Base-by-base conservation (phyloP, 2,329 filamentous ascomycete genomes). In the Acrocalymma vagum region DNA sequence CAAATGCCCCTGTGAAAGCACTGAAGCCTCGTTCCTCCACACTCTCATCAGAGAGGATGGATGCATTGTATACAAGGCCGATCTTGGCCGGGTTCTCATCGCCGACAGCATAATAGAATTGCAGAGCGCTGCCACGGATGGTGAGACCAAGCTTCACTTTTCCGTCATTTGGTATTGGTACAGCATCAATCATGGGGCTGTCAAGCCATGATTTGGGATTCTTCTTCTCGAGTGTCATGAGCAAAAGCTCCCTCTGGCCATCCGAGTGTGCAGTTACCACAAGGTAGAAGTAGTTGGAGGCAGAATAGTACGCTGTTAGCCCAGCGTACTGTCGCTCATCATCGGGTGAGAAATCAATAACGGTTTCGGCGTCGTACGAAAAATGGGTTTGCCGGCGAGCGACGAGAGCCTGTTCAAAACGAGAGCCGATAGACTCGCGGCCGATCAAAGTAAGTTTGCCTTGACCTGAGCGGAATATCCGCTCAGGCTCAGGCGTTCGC, bases 271-370 rank as follows among this genome's bases (percentile, higher is more conserved):
- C 81, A 3, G 81, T 81, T 2, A 85, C 78, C 0, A 79, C 75
- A 6, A 85, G 71, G 51, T 85, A 85, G 70, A 83, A 85, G 65
- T 84, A 85, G 64, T 85, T 85, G 68, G 73, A 85, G 4, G 82
- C 79, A 56, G 78, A 81, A 67, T 85, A 85, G 63, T 85, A 85
- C 0, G 80, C 79, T 9, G 78, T 79, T 6, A 86, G 67, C 0
- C 83, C 82, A 0, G 82, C 82, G 43, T 82, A 85, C 50, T 84
- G 76, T 9, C 82, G 73, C 69, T 84, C 81, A 53, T 85, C 82
- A 0, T 65, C 61, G 0, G 82, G 82, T 1, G 69, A 65, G 52
- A 82, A 84, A 42, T 76, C 72, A 3, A 84, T 51, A 0, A 75
- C 65, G 0, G 81, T 83, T 61, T 83, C 80, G 33, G 80, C 81